Conservation (phyloP, 2,329 filamentous ascomycete species). For the Colletotrichum tropicale region DNA sequence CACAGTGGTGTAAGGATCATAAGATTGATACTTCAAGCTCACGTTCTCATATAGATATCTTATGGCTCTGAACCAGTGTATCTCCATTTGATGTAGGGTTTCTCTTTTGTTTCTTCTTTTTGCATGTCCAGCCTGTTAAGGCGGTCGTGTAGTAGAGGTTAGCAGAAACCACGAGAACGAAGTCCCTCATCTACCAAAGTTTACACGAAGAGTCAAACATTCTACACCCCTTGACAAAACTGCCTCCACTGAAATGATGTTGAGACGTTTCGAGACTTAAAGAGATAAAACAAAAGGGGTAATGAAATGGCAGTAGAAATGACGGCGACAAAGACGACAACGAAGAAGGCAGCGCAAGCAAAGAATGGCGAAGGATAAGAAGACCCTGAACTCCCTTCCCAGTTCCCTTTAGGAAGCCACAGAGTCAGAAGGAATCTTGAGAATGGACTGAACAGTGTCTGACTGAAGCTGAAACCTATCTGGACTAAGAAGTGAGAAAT, state of each 20-base stretch:
- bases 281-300: not conserved
- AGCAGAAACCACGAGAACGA: not conserved
- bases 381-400: not conserved
- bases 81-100: not conserved
- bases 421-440: not conserved
- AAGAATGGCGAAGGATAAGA: not conserved
- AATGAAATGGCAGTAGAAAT: not conserved
- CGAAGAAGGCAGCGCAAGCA: not conserved
- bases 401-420: not conserved
- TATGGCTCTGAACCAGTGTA: not conserved
- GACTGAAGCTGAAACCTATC: not conserved
- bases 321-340: not conserved
- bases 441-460: fast-evolving
- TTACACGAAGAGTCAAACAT: not conserved
- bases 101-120: not conserved
- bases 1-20: not conserved
- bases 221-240: not conserved
- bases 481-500: not conserved
- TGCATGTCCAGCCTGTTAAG: not conserved
- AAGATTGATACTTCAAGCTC: not conserved
- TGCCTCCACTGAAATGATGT: not conserved
- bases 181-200: not conserved
- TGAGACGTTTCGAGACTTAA: not conserved
- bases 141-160: not conserved
- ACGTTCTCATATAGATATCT: not conserved